Evolutionary conservation across 2,329 filamentous ascomycete genomes (phyloP).

Genomic region (Claviceps fusiformis): DNA sequence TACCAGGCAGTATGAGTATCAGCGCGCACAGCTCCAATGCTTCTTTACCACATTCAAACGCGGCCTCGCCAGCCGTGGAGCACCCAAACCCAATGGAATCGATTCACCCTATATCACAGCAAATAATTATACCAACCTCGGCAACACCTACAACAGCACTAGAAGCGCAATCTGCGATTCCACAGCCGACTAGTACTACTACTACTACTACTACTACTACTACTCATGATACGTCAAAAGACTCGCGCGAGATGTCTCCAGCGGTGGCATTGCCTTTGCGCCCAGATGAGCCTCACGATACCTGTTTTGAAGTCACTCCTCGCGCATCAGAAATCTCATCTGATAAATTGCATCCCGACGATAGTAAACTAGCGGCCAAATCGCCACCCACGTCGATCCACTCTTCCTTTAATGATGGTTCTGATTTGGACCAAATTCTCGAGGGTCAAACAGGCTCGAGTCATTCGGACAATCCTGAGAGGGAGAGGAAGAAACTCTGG

Average conservation of each 20-base stretch:
- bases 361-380: constrained; percentile 47
- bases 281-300: constrained; percentile 14
- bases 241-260: background rate
- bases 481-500: constrained; percentile 56
- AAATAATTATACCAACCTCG: background rate
- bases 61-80: constrained; percentile 33
- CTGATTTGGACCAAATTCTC: constrained; percentile 55
- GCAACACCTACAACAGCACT: background rate
- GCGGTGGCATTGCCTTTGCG: constrained; percentile 7
- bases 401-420: constrained; percentile 67
- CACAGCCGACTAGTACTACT: background rate
- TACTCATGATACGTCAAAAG: background rate
- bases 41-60: constrained; percentile 44
- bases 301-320: constrained; percentile 32
- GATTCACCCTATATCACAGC: constrained; percentile 5
- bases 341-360: constrained; percentile 28
- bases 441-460: constrained; percentile 38
- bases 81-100: constrained; percentile 32
- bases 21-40: constrained; percentile 85
- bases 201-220: no score
- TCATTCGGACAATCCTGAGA: constrained; percentile 37
- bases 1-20: constrained; percentile 62
- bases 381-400: constrained; percentile 68
- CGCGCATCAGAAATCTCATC: constrained; percentile 32
- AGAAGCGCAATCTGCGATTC: background rate